A percentile compares a stretch with the other conserved stretches of the same genome.
These are phyloP conservation scores for Sungouiozyma intestinalis DNA, from an alignment of 805 yeast genomes.

Conservation along the genomic window DNA sequence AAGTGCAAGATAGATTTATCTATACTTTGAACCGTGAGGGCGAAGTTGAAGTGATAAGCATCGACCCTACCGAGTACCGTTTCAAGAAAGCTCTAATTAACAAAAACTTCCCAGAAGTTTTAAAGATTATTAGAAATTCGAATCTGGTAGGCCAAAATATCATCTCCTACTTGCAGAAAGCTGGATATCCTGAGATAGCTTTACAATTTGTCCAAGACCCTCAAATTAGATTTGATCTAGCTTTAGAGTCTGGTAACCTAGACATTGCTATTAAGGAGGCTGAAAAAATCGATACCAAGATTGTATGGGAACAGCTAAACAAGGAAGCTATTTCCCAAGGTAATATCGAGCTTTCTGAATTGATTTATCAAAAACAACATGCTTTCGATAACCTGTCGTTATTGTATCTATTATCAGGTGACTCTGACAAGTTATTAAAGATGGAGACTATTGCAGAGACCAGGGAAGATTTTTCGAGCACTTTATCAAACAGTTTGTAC, in stretches of 20 bases:
- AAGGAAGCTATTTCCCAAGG: slow-evolving; percentile 87
- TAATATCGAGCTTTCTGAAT: slow-evolving; percentile 72
- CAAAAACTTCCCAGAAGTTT: slow-evolving; percentile 83
- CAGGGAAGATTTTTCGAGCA: slow-evolving; percentile 69
- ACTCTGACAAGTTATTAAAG: slow-evolving; percentile 57
- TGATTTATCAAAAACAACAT: slow-evolving; percentile 79
- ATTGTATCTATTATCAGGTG: slow-evolving; percentile 79
- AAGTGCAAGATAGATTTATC: slow-evolving; percentile 58
- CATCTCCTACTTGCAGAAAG: slow-evolving; percentile 85
- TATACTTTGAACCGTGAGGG: slow-evolving; percentile 82
- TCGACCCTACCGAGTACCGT: slow-evolving; percentile 95
- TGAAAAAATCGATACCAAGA: slow-evolving; percentile 51
- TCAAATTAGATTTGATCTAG: slow-evolving; percentile 90
- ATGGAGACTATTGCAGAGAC: slow-evolving; percentile 87
- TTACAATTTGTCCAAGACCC: slow-evolving; percentile 94
- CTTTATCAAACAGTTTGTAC: slow-evolving; percentile 75
- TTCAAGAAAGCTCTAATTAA: slow-evolving; percentile 88
- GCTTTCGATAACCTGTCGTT: slow-evolving; percentile 84
- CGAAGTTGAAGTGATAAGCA: slow-evolving; percentile 60
- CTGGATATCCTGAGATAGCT: slow-evolving; percentile 96
- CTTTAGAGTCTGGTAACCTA: slow-evolving; percentile 86
- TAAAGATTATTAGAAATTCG: slow-evolving; percentile 77
- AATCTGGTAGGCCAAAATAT: slow-evolving; percentile 95
- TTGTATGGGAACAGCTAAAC: slow-evolving; percentile 74
- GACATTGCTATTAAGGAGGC: slow-evolving; percentile 86